phyloP scores from a whole-genome alignment of 768 basidiomycete species.

The Leccinum boreale region DNA sequence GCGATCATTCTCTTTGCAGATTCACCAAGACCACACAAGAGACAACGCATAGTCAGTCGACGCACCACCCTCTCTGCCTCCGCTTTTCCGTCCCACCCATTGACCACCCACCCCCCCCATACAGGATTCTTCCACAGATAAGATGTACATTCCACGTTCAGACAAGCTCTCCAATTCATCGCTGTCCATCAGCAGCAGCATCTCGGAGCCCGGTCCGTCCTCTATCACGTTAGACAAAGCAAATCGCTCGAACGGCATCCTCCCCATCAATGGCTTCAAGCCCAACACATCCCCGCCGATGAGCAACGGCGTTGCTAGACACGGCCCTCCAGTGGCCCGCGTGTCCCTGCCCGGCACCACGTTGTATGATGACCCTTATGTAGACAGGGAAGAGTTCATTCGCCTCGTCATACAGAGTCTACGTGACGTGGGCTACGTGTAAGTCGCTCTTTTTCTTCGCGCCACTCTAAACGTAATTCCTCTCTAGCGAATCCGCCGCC shows the following conservation, averaged over 20 bases:
- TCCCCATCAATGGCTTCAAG: slow-evolving; percentile 43
- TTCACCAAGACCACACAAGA: slow-evolving; percentile 59
- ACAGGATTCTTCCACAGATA: slow-evolving; percentile 32
- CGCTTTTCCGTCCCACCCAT: slow-evolving; percentile 9
- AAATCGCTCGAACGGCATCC: slow-evolving; percentile 30
- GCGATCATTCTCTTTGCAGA: slow-evolving; percentile 32
- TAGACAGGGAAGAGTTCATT: slow-evolving; percentile 90
- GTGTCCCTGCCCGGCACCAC: slow-evolving; percentile 70
- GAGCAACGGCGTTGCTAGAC: slow-evolving; percentile 51
- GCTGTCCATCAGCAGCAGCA: slow-evolving; percentile 42
- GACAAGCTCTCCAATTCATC: slow-evolving; percentile 47
- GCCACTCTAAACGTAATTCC: slow-evolving; percentile 10
- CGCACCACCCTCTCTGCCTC: no score
- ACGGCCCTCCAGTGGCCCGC: slow-evolving; percentile 48
- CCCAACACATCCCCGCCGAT: slow-evolving; percentile 37
- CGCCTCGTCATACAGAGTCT: slow-evolving; percentile 86
- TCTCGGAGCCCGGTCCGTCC: slow-evolving; percentile 53
- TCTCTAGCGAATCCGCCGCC: slow-evolving; percentile 78
- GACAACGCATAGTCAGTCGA: slow-evolving; percentile 56
- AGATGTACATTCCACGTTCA: slow-evolving; percentile 53
- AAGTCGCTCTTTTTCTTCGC: slow-evolving; percentile 26
- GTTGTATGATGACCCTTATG: slow-evolving; percentile 72
- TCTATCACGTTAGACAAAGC: slow-evolving; percentile 36
- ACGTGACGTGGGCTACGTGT: slow-evolving; percentile 82
- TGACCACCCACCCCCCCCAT: slow-evolving; percentile 20